A percentile compares a stretch with the other conserved stretches of the same genome.
Conservation (phyloP, 495 filamentous ascomycete species). For the Daldinia vernicosa region DNA sequence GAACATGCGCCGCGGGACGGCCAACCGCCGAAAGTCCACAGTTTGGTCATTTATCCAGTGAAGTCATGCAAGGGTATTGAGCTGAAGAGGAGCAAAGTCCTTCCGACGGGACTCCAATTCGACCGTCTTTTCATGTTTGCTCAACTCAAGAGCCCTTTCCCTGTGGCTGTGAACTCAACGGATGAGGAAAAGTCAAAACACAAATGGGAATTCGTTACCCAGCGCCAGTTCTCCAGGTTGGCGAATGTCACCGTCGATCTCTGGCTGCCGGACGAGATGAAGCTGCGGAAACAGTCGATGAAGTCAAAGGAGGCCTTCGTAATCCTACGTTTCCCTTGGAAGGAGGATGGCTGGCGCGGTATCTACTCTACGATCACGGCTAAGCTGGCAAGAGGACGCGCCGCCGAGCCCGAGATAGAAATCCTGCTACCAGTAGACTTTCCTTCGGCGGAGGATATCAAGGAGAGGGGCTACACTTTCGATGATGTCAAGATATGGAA, state of each 20-base stretch:
- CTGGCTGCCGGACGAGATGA: conserved; percentile 76
- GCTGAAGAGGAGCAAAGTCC: conserved; percentile 69
- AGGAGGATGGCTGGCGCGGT: conserved; percentile 56
- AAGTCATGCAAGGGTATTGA: conserved; percentile 89
- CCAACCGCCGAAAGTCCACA: conserved; percentile 65
- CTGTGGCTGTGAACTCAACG: conserved; percentile 49
- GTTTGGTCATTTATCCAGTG: conserved; percentile 85
- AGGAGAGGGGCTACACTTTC: conserved; percentile 63
- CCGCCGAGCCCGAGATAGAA: conserved; percentile 58
- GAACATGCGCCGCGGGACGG: conserved; percentile 47
- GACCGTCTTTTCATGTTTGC: conserved; percentile 89
- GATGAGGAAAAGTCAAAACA: conserved; percentile 57
- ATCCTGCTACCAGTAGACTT: conserved; percentile 72
- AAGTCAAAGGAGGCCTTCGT: conserved; percentile 64
- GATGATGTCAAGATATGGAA: conserved; percentile 82
- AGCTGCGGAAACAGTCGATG: conserved; percentile 52
- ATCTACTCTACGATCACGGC: conserved; percentile 50
- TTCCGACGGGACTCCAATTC: conserved; percentile 77
- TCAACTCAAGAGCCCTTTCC: conserved; percentile 66
- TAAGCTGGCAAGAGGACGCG: conserved; percentile 55
- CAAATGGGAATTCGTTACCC: conserved; percentile 83
- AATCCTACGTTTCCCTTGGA: conserved; percentile 68
- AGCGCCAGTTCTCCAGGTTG: conserved; percentile 75
- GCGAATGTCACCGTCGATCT: conserved; percentile 79
- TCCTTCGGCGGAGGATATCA: conserved; percentile 63